phyloP scores from a whole-genome alignment of 768 basidiomycete species.

The Mycena indigotica region DNA sequence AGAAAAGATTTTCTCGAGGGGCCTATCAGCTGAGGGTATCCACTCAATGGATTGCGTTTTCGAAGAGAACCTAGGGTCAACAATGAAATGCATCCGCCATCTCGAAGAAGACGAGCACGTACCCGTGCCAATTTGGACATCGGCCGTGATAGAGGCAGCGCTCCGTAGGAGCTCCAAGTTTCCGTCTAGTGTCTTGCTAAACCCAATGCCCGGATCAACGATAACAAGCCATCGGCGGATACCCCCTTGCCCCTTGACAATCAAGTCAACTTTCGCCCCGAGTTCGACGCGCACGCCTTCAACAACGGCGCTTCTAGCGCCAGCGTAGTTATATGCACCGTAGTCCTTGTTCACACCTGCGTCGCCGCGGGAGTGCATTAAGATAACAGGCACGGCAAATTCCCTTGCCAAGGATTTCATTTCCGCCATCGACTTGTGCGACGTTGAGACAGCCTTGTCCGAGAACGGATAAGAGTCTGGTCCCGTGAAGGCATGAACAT shows the following conservation, averaged over 20 bases:
- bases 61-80: constrained; percentile 13
- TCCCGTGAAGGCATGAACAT: constrained; percentile 83
- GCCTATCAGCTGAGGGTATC: constrained; percentile 74
- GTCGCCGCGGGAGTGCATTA: constrained; percentile 95
- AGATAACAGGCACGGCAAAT: constrained; percentile 73
- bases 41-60: constrained; percentile 51
- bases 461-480: constrained; percentile 42
- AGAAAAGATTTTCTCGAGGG: constrained; percentile 85
- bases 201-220: constrained; percentile 91
- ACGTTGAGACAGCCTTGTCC: constrained; percentile 35
- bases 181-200: constrained; percentile 81
- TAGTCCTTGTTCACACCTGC: constrained; percentile 76
- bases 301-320: constrained; percentile 49
- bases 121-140: constrained; percentile 36
- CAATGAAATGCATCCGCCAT: constrained; percentile 1
- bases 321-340: constrained; percentile 43
- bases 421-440: constrained; percentile 44
- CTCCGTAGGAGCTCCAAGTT: constrained; percentile 71
- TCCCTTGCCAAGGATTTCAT: constrained; percentile 72
- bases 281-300: constrained; percentile 73
- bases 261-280: constrained; percentile 61
- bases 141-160: constrained; percentile 48
- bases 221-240: constrained; percentile 87
- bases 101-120: constrained; percentile 8
- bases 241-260: constrained; percentile 69